Evolutionary conservation across 148 eudicot genomes (phyloP), one percentile per base, ranked within the genome.

Genomic region (Limonium bicolor): DNA sequence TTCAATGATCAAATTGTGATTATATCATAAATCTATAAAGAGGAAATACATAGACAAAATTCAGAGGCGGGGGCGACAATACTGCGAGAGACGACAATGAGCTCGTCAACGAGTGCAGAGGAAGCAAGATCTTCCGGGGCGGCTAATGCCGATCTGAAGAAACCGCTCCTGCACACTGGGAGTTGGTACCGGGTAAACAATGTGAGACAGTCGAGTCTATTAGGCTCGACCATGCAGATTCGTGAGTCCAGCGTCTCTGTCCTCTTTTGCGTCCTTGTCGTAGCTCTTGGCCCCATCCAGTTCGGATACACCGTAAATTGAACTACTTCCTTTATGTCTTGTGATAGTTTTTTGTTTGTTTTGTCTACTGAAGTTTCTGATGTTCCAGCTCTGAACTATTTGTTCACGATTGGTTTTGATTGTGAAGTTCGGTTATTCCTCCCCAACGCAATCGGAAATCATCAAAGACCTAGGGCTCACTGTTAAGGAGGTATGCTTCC

Each of bases 231-330:
- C 13, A 54, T 68, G 6, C 69, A 70, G 39, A 40, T 81, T 21
- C 74, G 82, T 11, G 94, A 82, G 12, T 41, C 65, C 20, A 65
- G 85, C 18, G 44, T 82, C 23, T 86, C 94, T 22, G 65, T 79
- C 41, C 70, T 66, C 36, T 54, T 87, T 28, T 82, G 90, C 55
- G 94, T 82, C 43, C 59, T 63, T 44, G 58, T 82, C 33, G 74
- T 87, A 22, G 86, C 96, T 4, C 67, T 87, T 8, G 96, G 96
- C 29, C 94, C 94, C 6, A 69, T 87, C 21, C 96, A 87, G 54
- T 82, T 78, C 27, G 94, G 94, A 8, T 78, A 73, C 65, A 73
- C 82, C 42, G 96, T 86, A 67, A 16, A 2, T 29, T n/a, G 7
- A 1, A 29, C 3, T 12, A 5, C 30, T 12, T 43, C 48, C 0